Conservation (phyloP, 164 flowering plant species). For the Vitis vinifera region ASM3070453v1 NC_081810.1:213001-213500, state of each 20-base stretch:
- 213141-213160: background rate
- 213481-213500: too few species aligned
- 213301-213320: background rate
- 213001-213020: constrained; percentile 80
- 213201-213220: background rate
- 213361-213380: background rate
- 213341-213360: background rate
- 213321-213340: background rate
- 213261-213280: background rate
- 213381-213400: background rate
- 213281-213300: background rate
- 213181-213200: too few species aligned
- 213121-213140: background rate
- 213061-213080: constrained; percentile 65
- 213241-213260: background rate
- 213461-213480: too few species aligned
- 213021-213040: constrained; percentile 53
- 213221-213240: background rate
- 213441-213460: background rate
- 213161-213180: background rate
- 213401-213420: background rate
- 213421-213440: background rate
- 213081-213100: constrained; percentile 24
- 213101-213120: constrained; percentile 15
- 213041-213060: constrained; percentile 63